A percentile compares a stretch with the other conserved stretches of the same genome.
Evolutionary conservation across 75 land plant genomes (phyloP).

Genomic region (Sequoiadendron giganteum): DNA sequence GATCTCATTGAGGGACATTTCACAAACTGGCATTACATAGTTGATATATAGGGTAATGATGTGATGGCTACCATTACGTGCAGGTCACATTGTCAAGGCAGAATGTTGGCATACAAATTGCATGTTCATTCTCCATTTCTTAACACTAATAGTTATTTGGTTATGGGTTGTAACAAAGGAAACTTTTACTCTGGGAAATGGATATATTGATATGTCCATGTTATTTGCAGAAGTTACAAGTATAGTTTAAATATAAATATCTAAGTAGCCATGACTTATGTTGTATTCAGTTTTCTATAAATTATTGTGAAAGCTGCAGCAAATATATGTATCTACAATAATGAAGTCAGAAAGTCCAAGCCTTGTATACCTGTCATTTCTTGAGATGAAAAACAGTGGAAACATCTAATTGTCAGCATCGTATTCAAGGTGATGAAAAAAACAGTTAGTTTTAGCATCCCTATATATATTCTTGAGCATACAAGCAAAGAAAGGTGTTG

Average conservation of each 20-base stretch:
- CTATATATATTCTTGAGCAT: not conserved
- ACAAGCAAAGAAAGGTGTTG: not conserved
- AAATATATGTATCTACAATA: not conserved
- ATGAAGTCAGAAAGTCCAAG: constrained; percentile 7
- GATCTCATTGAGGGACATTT: no score
- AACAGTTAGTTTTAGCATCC: not conserved
- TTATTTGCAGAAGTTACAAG: not conserved
- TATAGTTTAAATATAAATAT: not conserved
- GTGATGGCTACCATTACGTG: not conserved
- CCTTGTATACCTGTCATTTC: not conserved
- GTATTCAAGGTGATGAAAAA: not conserved
- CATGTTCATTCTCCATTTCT: not conserved
- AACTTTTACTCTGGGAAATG: not conserved
- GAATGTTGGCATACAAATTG: not conserved
- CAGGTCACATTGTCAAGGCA: not conserved
- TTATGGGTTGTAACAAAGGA: not conserved
- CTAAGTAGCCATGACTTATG: constrained; percentile 3
- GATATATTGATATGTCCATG: not conserved
- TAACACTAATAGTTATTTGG: not conserved
- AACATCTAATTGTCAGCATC: not conserved
- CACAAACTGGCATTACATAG: not conserved
- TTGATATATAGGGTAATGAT: not conserved
- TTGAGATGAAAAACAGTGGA: not conserved
- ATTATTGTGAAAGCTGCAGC: not conserved
- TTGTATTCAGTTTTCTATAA: not conserved